Evolutionary conservation across 441 rosid genomes (phyloP).

Genomic region (Erodium trifolium): DNA sequence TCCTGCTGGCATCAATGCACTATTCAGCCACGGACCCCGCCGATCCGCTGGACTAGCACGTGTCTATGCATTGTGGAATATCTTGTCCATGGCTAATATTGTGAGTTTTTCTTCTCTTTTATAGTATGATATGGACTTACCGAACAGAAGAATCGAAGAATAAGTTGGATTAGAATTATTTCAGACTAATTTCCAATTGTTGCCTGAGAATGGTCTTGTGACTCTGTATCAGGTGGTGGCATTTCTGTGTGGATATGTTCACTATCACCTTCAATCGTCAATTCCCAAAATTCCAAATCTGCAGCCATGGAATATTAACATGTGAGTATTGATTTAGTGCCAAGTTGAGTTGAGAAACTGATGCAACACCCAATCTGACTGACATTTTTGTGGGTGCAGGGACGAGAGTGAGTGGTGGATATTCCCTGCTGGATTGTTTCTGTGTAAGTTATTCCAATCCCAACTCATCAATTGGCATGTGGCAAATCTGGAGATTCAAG

Average conservation of each 20-base stretch:
- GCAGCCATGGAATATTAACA: slow-evolving; percentile 97
- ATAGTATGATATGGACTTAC: too few species aligned
- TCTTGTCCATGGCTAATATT: slow-evolving; percentile 78
- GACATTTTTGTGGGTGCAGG: slow-evolving; percentile 43
- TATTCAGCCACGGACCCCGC: slow-evolving; percentile 96
- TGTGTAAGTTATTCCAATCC: slow-evolving; percentile 84
- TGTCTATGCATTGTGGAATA: slow-evolving; percentile 95
- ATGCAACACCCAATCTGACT: neutral
- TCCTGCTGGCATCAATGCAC: slow-evolving; percentile 99
- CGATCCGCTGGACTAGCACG: slow-evolving; percentile 98
- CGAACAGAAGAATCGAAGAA: too few species aligned
- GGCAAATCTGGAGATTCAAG: slow-evolving; percentile 97
- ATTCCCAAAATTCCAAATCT: slow-evolving; percentile 55
- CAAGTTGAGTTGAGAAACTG: too few species aligned
- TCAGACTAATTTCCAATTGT: too few species aligned
- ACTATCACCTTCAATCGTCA: slow-evolving; percentile 51
- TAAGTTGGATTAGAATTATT: too few species aligned
- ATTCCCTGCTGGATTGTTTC: slow-evolving; percentile 83
- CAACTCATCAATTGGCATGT: slow-evolving; percentile 96
- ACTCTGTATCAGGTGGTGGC: slow-evolving; percentile 58
- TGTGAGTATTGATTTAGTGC: slow-evolving; percentile 41
- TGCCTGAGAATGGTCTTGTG: neutral
- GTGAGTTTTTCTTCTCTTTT: slow-evolving; percentile 39
- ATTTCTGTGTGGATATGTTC: slow-evolving; percentile 82
- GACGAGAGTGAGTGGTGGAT: slow-evolving; percentile 99